Base-by-base conservation (phyloP, 257 asterid species). In the Eucommia ulmoides region DNA sequence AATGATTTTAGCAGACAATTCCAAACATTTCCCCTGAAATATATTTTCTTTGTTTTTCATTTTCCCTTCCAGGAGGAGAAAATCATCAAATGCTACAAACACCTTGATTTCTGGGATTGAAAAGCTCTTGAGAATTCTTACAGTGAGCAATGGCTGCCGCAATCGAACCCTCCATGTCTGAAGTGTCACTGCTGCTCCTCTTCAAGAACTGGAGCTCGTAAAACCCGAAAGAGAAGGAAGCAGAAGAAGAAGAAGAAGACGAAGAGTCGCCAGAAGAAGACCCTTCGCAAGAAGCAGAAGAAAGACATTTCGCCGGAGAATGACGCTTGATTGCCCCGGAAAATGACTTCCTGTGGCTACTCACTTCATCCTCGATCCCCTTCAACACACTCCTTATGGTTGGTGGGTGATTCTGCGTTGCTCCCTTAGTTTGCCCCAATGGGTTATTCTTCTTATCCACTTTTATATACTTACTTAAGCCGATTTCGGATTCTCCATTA, bases 71-170 rank as follows among this genome's bases (percentile, higher is more conserved):
- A n/a, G n/a, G n/a, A n/a, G n/a, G n/a, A n/a, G n/a, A 24, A 46
- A n/a, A 22, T 19, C 19, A 38, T 64, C 64, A 61, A 63, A 65
- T 58, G 45, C 61, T 73, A 33, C 60, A 58, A 29, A 68, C 23
- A 48, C 23, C 58, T 53, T 29, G 33, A 45, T 56, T 60, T 49
- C 56, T 62, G 53, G 33, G 58, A 64, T 64, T 38, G 49, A 16
- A 29, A 29, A 5, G 42, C 56, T 67, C 69, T 22, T 78, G 79
- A 59, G 95, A 79, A 29, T 70, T 77, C 69, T 82, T 84, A 77
- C 97, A 88, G 51, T 88, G 87, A 45, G 84, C 95, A 63, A 88
- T 88, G 23, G 97, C 97, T 1, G 83, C 95, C 50, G 84, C 78
- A 59, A 88, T 77, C 1, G 93, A 79, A 1, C 74, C 56, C 61